Evolutionary conservation across 345 rosid genomes (phyloP).

Genomic region (Barbarea vulgaris): DNA sequence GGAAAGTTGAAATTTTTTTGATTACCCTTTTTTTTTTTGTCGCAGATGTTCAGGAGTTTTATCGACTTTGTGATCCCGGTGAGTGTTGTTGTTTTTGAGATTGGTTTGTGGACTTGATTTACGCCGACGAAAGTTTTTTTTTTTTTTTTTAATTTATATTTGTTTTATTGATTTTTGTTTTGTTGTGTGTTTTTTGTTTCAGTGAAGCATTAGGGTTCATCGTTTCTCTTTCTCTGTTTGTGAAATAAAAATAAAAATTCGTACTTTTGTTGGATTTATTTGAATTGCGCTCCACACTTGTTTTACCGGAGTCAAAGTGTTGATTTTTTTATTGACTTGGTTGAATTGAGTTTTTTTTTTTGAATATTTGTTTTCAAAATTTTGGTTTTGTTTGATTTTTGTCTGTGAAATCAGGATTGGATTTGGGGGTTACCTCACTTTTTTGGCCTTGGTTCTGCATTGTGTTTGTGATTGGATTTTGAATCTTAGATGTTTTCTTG

Average conservation of each 20-base stretch:
- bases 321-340: slow-evolving; percentile 31
- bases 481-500: neutral
- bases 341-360: neutral
- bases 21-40: slow-evolving; percentile 16
- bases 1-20: neutral
- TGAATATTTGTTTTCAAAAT: neutral
- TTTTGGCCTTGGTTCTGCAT: neutral
- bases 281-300: slow-evolving; percentile 5
- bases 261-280: neutral
- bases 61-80: slow-evolving; percentile 82
- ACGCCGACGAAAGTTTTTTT: neutral
- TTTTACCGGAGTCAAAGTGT: slow-evolving; percentile 9
- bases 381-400: neutral
- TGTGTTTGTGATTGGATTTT: neutral
- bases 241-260: neutral
- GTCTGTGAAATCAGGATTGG: neutral
- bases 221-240: slow-evolving; percentile 11
- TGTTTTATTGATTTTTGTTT: neutral
- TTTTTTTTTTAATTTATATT: neutral
- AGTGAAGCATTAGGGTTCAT: slow-evolving; percentile 28
- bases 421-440: neutral
- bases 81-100: slow-evolving; percentile 29
- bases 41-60: slow-evolving; percentile 72
- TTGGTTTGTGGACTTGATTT: slow-evolving; percentile 24
- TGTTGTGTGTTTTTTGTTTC: neutral